Percentiles rank a stretch among this genome's conserved stretches.
These are phyloP conservation scores for Leucocoprinus leucothites DNA, from an alignment of 768 basidiomycete species.

Conservation along the genomic window DNA sequence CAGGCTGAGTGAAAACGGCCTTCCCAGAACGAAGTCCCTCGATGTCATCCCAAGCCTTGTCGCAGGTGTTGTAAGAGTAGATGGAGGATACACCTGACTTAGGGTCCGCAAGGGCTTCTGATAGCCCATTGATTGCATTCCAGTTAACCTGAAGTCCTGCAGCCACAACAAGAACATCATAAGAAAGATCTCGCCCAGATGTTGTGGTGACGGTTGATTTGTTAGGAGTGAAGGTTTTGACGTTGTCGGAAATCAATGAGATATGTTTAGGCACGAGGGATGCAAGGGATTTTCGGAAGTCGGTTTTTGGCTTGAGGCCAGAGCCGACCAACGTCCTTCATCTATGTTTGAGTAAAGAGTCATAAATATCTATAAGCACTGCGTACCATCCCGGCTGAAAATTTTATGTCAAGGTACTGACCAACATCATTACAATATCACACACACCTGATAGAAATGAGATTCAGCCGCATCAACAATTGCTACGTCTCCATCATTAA, in stretches of 20 bases:
- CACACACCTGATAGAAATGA: conserved; percentile 80
- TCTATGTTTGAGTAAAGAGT: not conserved
- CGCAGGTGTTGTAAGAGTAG: conserved; percentile 86
- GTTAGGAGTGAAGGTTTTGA: conserved; percentile 71
- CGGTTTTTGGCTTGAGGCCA: conserved; percentile 72
- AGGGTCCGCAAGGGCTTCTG: conserved; percentile 73
- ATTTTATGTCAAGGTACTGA: conserved; percentile 30
- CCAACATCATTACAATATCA: conserved; percentile 6
- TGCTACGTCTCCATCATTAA: conserved; percentile 76
- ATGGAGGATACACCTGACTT: conserved; percentile 85
- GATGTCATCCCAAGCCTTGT: conserved; percentile 86
- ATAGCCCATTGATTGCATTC: conserved; percentile 68
- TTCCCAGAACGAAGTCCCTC: conserved; percentile 71
- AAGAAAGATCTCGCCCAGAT: conserved; percentile 66
- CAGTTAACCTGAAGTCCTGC: conserved; percentile 88
- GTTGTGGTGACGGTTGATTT: conserved; percentile 71
- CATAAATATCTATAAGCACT: not conserved
- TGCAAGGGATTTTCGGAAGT: conserved; percentile 61
- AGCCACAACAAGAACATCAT: conserved; percentile 87
- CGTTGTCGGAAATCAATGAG: conserved; percentile 66
- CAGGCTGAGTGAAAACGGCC: conserved; percentile 94
- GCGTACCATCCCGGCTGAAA: conserved; percentile 78
- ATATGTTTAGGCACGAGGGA: conserved; percentile 77
- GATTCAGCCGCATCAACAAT: conserved; percentile 79
- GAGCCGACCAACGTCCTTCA: conserved; percentile 87